Conservation (phyloP, 106 monocot genomes). For the Allium sativum region DNA sequence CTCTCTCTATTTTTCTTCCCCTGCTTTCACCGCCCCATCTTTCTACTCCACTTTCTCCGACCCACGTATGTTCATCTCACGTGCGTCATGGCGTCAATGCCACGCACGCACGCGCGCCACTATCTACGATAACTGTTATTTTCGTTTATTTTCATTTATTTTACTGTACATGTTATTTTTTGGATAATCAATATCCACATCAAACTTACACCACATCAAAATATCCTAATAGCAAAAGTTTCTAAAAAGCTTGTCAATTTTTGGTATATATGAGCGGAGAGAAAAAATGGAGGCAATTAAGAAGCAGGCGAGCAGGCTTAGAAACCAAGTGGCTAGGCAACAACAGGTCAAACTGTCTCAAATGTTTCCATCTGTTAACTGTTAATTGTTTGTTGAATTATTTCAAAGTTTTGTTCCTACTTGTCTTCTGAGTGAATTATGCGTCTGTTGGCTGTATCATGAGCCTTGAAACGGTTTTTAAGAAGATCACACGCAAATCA, state of each 20-base stretch:
- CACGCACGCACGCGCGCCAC: constrained; percentile 5
- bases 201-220: no score
- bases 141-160: background rate
- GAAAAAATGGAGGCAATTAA: constrained; percentile 36
- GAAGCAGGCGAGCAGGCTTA: constrained; percentile 60
- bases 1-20: background rate
- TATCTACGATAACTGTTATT: background rate
- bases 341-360: constrained; percentile 29
- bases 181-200: no score
- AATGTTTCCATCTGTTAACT: background rate
- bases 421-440: background rate
- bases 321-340: constrained; percentile 58
- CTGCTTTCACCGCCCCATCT: background rate
- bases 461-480: background rate
- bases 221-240: no score
- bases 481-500: no score
- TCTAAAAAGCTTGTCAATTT: no score
- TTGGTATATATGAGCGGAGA: no score
- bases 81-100: constrained; percentile 15
- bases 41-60: background rate
- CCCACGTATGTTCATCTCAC: background rate
- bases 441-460: background rate
- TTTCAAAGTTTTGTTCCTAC: background rate
- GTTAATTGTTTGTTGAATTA: background rate
- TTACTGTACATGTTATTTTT: no score